Evolutionary conservation across 2,329 filamentous ascomycete genomes (phyloP).

Genomic region (Trichoderma endophyticum): DNA sequence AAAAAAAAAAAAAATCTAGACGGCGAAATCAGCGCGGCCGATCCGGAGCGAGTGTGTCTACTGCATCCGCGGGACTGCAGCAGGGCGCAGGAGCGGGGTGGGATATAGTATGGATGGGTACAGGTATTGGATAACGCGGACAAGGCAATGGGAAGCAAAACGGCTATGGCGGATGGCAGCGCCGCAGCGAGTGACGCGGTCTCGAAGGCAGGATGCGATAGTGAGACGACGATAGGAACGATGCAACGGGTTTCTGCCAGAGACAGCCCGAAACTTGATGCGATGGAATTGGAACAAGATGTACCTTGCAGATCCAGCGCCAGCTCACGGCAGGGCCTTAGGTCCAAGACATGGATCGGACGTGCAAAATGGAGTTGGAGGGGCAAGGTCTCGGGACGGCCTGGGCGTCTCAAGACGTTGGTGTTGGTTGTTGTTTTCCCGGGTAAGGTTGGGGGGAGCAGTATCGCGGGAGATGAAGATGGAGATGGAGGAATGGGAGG

Average conservation of each 20-base stretch:
- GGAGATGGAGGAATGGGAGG: not conserved
- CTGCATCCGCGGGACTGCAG: conserved; percentile 13
- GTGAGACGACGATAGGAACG: not conserved
- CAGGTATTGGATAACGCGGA: not conserved
- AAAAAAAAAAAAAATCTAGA: conserved; percentile 6
- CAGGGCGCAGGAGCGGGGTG: conserved; percentile 16
- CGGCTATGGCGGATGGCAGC: conserved; percentile 1
- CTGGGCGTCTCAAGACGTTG: conserved; percentile 9
- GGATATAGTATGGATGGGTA: not conserved
- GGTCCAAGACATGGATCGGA: conserved; percentile 16
- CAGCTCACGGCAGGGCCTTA: not conserved
- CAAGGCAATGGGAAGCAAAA: not conserved
- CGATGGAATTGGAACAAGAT: conserved; percentile 20
- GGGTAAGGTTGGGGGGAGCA: not conserved
- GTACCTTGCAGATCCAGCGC: conserved; percentile 25
- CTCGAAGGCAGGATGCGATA: not conserved
- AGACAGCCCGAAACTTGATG: not conserved
- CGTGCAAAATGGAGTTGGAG: not conserved
- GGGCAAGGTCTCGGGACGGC: conserved; percentile 13
- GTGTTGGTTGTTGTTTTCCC: not conserved
- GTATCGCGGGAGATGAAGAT: not conserved
- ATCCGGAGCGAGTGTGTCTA: conserved; percentile 7
- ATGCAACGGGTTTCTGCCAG: not conserved
- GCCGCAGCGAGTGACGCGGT: not conserved
- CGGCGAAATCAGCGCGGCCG: conserved; percentile 15